These are phyloP conservation scores for Cinnamomum micranthum DNA, from an alignment of 164 flowering plant genomes.

Conservation along the genomic window DNA sequence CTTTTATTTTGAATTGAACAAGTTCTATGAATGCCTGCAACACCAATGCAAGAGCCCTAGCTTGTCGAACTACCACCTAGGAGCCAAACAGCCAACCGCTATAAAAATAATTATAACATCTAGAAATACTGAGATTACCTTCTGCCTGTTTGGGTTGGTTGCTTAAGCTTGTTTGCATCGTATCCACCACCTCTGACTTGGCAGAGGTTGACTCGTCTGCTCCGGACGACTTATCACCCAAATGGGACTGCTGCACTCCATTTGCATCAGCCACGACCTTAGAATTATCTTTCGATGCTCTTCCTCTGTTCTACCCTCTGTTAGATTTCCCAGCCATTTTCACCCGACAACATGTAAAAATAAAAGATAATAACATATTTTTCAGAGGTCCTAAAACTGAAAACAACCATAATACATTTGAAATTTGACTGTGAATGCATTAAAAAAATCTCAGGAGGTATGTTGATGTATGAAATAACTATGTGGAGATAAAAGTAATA, in stretches of 20 bases:
- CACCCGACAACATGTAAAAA: constrained; percentile 2
- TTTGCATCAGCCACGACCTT: constrained; percentile 28
- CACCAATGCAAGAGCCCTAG: too few relatives aligned
- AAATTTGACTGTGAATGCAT: too few relatives aligned
- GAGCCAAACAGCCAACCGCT: not conserved
- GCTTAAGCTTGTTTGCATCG: not conserved
- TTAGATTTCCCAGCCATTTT: constrained; percentile 85
- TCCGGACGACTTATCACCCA: not conserved
- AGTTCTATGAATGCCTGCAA: too few relatives aligned
- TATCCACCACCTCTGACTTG: constrained; percentile 12
- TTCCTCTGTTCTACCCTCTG: constrained; percentile 50
- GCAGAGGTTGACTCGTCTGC: constrained; percentile 1
- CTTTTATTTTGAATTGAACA: too few relatives aligned
- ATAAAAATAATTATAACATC: too few relatives aligned
- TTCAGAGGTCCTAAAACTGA: too few relatives aligned
- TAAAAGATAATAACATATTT: too few relatives aligned
- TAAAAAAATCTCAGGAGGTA: not conserved
- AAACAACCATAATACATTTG: too few relatives aligned
- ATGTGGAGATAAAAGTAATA: not conserved
- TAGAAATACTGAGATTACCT: constrained; percentile 14
- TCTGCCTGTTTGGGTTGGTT: constrained; percentile 20
- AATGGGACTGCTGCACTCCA: constrained; percentile 23
- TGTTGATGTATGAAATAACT: too few relatives aligned
- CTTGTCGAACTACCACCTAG: too few relatives aligned
- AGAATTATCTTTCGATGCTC: constrained; percentile 32